These are phyloP conservation scores for Penicillium simplicissimum DNA, from an alignment of 495 filamentous ascomycete genomes.

Conservation along the genomic window DNA sequence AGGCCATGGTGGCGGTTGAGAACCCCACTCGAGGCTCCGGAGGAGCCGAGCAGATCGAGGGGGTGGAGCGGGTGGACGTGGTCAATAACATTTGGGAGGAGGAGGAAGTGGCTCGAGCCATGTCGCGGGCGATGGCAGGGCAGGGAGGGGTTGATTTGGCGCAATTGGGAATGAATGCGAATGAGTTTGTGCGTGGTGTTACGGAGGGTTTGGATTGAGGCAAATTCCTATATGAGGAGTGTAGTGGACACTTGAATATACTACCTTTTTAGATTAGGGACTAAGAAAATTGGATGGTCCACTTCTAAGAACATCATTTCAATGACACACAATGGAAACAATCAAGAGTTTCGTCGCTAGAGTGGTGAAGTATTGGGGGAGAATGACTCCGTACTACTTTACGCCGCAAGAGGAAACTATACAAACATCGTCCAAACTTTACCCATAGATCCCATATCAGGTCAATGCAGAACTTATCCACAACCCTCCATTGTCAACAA, in stretches of 20 bases:
- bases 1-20: conserved; percentile 45
- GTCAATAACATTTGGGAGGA: conserved; percentile 51
- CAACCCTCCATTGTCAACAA: neutral
- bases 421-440: neutral
- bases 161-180: conserved; percentile 45
- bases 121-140: conserved; percentile 50
- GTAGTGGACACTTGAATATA: neutral
- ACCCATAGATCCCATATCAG: neutral
- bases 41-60: conserved; percentile 14
- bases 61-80: conserved; percentile 19
- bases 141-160: conserved; percentile 50
- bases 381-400: too few species aligned
- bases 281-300: too few species aligned
- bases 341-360: neutral
- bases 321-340: neutral
- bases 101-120: conserved; percentile 55
- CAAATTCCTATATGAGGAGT: neutral
- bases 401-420: neutral
- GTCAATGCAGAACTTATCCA: neutral
- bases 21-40: conserved; percentile 30
- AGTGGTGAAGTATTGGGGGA: neutral
- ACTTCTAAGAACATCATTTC: too few species aligned
- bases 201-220: conserved; percentile 41
- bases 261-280: neutral
- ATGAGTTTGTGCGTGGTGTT: conserved; percentile 45